Evolutionary conservation across 768 basidiomycete genomes (phyloP), one percentile per base, ranked within the genome.

Genomic region (Tricholoma terreum): DNA sequence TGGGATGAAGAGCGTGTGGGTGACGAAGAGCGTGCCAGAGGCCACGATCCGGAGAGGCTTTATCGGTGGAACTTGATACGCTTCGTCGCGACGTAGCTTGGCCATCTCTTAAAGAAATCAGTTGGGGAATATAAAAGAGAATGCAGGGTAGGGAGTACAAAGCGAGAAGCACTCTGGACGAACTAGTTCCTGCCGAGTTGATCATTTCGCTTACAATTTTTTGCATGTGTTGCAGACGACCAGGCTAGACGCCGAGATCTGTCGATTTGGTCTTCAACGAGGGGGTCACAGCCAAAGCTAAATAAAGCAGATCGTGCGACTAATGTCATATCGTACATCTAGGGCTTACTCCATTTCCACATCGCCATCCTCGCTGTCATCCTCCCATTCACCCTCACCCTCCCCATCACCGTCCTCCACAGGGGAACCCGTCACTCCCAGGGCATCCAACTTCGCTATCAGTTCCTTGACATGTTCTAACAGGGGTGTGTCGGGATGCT

Each of bases 11-110:
- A 94, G 80, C 0, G 84, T 86, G 68, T 92, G 85, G 5, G 89
- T 90, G 43, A 89, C 71, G 67, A 93, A 93, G 38, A 94, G 80
- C 9, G 91, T 89, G 12, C 91, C 91, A 11, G 86, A 85, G 2
- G 89, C 88, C 38, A 93, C 81, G 22, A 93, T 83, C 43, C 90
- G 86, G 15, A 90, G 76, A n/a, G 82, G 76, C 63, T 68, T 74
- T 50, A 69, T 53, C 53, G 64, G 64, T 42, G 67, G 66, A 33
- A 43, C 35, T 61, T 60, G 57, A 60, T 59, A 49, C 58, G 59
- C 30, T 70, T 74, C 53, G 64, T 79, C 78, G 60, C 77, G 77
- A 53, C 80, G 77, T 62, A 80, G 65, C 63, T 73, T 80, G 54
- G 77, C 74, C 80, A 82, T 83, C 50, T 53, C 50, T 49, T 56